Evolutionary conservation across 768 basidiomycete species (phyloP), one percentile per base, ranked within the genome.

Genomic region (Trametes meyenii): DNA sequence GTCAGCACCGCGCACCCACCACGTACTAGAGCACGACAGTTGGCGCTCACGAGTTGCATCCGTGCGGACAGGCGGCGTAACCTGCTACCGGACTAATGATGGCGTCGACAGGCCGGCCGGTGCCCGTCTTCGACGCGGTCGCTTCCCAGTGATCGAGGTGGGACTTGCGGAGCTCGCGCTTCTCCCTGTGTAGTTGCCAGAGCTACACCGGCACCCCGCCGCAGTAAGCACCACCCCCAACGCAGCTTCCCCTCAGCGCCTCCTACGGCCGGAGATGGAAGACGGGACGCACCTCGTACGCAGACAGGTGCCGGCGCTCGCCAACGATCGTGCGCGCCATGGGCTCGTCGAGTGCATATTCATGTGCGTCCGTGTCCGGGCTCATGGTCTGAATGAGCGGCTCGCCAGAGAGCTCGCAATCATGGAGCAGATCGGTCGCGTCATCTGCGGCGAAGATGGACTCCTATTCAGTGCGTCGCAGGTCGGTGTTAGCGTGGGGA

Each of bases 91-190:
- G 79, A 10, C 74, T 75, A 55, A 85, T 80, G 67, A 85, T 77
- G 2, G 79, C 81, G 63, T 85, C 84, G 5, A 85, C 75, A 0
- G 83, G 82, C 35, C 83, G 70, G 11, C 79, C 81, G 0, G 82
- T 85, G 6, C 73, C 74, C 16, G 84, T 85, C 35, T 56, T 56
- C 3, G 39, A 58, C n/a, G 50, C 72, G 2, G 83, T 83, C 11
- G 73, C 74, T 39, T 82, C 75, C 83, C 81, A 83, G 44, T 80
- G 74, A 62, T 81, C 80, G 33, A 84, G 73, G 61, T 81, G 77
- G 29, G 75, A 73, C 65, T 81, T 79, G 60, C 79, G 76, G 42
- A 79, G 71, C 6, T 67, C 65, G 17, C 74, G 68, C 61, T 79
- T 76, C 67, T 76, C 70, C 57, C 72, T 72, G 61, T 81, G 80